These are phyloP conservation scores for Hypoxylon sp. DNA, from an alignment of 2,329 filamentous ascomycete species.

Conservation along the genomic window DNA sequence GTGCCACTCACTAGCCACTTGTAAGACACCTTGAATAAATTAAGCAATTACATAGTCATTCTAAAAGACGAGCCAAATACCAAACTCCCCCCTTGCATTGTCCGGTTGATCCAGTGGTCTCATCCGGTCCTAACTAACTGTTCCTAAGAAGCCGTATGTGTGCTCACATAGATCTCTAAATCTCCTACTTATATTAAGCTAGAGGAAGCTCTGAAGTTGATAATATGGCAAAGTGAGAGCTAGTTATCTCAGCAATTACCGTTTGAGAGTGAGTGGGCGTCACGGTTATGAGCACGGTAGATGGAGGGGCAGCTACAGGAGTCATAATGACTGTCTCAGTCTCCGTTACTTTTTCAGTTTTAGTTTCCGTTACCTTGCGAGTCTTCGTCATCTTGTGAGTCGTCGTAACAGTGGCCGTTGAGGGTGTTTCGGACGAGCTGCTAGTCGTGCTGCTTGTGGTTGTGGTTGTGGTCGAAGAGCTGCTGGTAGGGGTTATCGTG, in stretches of 20 bases:
- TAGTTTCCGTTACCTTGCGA: background rate
- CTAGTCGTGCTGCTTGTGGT: background rate
- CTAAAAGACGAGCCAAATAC: background rate
- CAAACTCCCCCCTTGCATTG: background rate
- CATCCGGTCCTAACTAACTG: background rate
- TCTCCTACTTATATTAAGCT: background rate
- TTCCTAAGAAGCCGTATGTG: background rate
- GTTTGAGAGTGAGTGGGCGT: background rate
- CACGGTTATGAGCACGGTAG: background rate
- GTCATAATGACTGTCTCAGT: background rate
- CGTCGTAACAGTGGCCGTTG: constrained; percentile 3
- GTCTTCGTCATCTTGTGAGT: background rate
- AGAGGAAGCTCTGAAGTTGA: background rate
- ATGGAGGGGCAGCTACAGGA: background rate
- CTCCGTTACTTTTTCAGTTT: background rate
- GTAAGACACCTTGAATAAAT: background rate
- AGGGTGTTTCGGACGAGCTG: background rate
- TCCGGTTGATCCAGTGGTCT: background rate
- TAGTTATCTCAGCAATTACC: background rate
- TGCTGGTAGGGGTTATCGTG: constrained; percentile 8
- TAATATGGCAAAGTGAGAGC: background rate
- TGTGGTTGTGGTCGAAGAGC: background rate
- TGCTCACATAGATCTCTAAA: background rate
- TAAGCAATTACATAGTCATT: background rate
- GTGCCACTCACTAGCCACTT: background rate